Evolutionary conservation across 2,329 filamentous ascomycete genomes (phyloP).

Genomic region (Microascus cirrosus): DNA sequence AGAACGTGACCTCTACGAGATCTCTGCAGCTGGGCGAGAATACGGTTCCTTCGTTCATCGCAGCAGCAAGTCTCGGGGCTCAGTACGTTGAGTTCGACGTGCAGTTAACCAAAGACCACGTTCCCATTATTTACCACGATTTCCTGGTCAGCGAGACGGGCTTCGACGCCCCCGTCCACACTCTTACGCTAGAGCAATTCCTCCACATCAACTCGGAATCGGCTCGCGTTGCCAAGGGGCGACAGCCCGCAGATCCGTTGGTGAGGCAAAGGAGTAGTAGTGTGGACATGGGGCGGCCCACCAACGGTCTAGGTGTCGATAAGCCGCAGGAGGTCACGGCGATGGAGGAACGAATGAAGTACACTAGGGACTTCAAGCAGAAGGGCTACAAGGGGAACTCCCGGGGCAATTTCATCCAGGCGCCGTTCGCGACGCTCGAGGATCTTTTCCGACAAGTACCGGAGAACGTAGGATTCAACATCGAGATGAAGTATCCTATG

Average conservation of each 20-base stretch:
- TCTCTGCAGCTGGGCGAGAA: conserved; percentile 95
- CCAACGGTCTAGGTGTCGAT: conserved; percentile 27
- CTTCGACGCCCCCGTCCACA: conserved; percentile 93
- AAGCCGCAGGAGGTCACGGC: conserved; percentile 31
- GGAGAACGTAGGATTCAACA: conserved; percentile 83
- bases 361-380: conserved; percentile 87
- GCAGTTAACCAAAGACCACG: conserved; percentile 95
- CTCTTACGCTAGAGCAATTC: conserved; percentile 89
- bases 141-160: conserved; percentile 97
- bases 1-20: conserved; percentile 73
- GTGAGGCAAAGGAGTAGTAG: conserved; percentile 21
- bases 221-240: conserved; percentile 4
- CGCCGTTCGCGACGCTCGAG: conserved; percentile 88
- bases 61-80: conserved; percentile 83
- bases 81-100: conserved; percentile 74
- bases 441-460: conserved; percentile 84
- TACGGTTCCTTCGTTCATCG: conserved; percentile 90
- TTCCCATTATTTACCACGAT: conserved; percentile 97
- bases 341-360: conserved; percentile 81
- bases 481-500: conserved; percentile 99
- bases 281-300: conserved; percentile 22
- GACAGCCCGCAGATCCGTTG: conserved; percentile 6
- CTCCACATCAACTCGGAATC: conserved; percentile 64
- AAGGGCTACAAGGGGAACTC: conserved; percentile 96
- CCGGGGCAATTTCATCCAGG: conserved; percentile 88